Percentiles rank a stretch among this genome's conserved stretches.
phyloP scores from a whole-genome alignment of 106 monocot genomes.

The Dioscorea dumetorum region DNA sequence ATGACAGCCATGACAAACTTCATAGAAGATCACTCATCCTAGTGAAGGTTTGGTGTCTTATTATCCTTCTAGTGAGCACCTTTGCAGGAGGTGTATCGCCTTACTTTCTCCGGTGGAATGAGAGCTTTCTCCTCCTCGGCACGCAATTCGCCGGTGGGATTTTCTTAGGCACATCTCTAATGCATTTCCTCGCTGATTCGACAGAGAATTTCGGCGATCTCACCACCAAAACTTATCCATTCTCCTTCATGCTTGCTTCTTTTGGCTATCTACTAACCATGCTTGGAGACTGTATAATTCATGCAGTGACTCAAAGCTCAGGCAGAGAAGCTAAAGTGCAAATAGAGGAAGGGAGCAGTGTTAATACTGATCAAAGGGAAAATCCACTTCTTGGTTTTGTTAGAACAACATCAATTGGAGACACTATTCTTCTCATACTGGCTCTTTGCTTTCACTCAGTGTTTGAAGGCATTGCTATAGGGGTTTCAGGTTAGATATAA shows the following conservation, averaged over 20 bases:
- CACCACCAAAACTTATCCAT: conserved; percentile 40
- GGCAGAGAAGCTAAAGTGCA: conserved; percentile 8
- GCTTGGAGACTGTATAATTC: conserved; percentile 33
- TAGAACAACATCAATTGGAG: conserved; percentile 37
- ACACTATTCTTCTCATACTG: conserved; percentile 47
- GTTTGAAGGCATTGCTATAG: conserved; percentile 70
- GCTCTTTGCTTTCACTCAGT: conserved; percentile 74
- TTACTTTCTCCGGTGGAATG: conserved; percentile 71
- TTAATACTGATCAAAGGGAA: no score
- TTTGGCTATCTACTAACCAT: conserved; percentile 53
- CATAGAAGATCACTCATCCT: no score
- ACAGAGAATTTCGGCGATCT: conserved; percentile 24
- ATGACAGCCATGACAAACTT: not conserved
- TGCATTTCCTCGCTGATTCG: conserved; percentile 67
- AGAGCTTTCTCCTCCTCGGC: conserved; percentile 60
- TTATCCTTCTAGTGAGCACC: conserved; percentile 49
- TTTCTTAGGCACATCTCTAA: conserved; percentile 54
- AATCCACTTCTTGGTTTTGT: not conserved
- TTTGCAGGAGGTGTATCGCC: conserved; percentile 64
- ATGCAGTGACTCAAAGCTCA: conserved; percentile 4
- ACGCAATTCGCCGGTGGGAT: conserved; percentile 74
- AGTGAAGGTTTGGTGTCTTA: conserved; percentile 19
- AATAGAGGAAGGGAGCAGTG: conserved; percentile 6
- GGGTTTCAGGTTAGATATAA: conserved; percentile 36
- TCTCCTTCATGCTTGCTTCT: conserved; percentile 58